phyloP scores from a whole-genome alignment of 2,329 filamentous ascomycete species.

The Ilyonectria robusta region DNA sequence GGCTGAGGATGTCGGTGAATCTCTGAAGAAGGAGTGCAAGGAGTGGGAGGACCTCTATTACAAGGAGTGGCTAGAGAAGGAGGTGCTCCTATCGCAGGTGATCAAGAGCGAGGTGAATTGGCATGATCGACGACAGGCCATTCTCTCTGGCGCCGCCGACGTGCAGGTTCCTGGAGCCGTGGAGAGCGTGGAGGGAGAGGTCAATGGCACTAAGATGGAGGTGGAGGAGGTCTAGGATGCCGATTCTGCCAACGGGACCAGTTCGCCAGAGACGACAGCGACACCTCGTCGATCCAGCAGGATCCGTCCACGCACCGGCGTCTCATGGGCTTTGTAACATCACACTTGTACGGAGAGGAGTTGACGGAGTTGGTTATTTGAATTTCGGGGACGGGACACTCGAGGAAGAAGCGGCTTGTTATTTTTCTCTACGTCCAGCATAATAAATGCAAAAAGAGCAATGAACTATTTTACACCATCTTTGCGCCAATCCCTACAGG shows the following conservation, averaged over 20 bases:
- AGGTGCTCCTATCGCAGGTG: conserved; percentile 82
- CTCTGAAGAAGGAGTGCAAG: conserved; percentile 75
- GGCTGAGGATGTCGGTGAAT: conserved; percentile 77
- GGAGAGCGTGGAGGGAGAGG: conserved; percentile 42
- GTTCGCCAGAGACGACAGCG: conserved; percentile 14
- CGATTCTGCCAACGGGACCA: conserved; percentile 27
- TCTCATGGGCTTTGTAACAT: conserved; percentile 34
- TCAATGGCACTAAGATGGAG: conserved; percentile 24
- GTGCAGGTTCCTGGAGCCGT: conserved; percentile 57
- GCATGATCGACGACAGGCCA: conserved; percentile 69
- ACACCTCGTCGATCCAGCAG: conserved; percentile 16
- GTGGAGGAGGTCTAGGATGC: conserved; percentile 28
- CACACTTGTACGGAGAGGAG: conserved; percentile 39
- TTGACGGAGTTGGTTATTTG: conserved; percentile 43
- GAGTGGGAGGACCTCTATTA: conserved; percentile 76
- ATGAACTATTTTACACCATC: conserved; percentile 27
- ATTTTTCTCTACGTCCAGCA: conserved; percentile 10
- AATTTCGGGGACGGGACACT: conserved; percentile 14
- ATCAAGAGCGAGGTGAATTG: conserved; percentile 77
- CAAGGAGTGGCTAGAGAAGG: conserved; percentile 85
- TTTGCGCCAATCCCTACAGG: conserved; percentile 36
- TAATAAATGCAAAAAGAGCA: conserved; percentile 31
- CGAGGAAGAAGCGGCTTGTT: conserved; percentile 16
- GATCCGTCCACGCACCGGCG: conserved; percentile 6
- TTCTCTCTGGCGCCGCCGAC: conserved; percentile 64